A percentile compares a stretch with the other conserved stretches of the same genome.
These are phyloP conservation scores for Bryum argenteum DNA, from an alignment of 225 moss, liverwort and hornwort species.

Conservation along the genomic window DNA sequence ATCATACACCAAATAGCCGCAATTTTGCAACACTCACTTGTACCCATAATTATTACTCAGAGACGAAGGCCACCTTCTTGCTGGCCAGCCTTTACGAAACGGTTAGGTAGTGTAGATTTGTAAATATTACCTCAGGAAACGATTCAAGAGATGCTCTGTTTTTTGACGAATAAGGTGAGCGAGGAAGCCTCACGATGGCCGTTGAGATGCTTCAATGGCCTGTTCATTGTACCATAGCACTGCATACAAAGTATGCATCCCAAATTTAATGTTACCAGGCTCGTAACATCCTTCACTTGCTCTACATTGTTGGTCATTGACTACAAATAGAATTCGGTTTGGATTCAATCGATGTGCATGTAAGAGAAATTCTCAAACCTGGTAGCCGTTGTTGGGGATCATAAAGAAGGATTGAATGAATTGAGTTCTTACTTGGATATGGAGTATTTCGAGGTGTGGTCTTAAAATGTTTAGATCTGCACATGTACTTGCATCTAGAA, in stretches of 20 bases:
- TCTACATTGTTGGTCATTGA: too few relatives aligned
- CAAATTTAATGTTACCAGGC: constrained; percentile 3
- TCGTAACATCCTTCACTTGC: not conserved
- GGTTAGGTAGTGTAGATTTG: constrained; percentile 30
- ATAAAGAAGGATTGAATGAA: not conserved
- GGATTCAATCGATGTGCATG: not conserved
- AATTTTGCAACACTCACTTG: constrained; percentile 22
- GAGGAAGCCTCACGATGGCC: constrained; percentile 10
- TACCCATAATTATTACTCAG: constrained; percentile 19
- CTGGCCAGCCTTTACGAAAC: constrained; percentile 32
- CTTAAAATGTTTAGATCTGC: not conserved
- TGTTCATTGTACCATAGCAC: constrained; percentile 30
- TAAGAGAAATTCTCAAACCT: not conserved
- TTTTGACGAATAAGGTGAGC: constrained; percentile 25
- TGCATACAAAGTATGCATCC: constrained; percentile 26
- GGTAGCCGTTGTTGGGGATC: not conserved
- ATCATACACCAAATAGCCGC: constrained; percentile 27
- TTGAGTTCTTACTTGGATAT: too few relatives aligned
- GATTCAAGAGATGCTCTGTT: constrained; percentile 17
- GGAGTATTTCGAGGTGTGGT: not conserved
- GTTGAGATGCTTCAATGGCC: not conserved
- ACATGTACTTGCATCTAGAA: not conserved
- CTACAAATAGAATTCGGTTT: not conserved
- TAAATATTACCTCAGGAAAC: constrained; percentile 18
- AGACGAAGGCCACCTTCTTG: constrained; percentile 46